A percentile compares a stretch with the other conserved stretches of the same genome.
Evolutionary conservation across 495 filamentous ascomycete genomes (phyloP).

Genomic region (Massariosphaeria phaeospora): DNA sequence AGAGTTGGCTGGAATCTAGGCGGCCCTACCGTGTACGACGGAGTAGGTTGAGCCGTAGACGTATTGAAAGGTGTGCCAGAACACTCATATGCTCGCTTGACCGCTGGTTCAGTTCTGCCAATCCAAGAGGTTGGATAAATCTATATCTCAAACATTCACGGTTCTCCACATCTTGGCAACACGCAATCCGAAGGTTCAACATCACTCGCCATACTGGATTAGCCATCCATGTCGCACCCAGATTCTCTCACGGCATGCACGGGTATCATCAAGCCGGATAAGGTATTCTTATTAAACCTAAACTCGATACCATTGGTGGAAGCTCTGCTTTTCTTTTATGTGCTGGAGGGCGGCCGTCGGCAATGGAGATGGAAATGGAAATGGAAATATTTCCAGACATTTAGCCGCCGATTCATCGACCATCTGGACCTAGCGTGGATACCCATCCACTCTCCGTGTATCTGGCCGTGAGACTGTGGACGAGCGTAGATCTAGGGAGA

Average conservation of each 20-base stretch:
- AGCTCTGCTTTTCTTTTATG: background rate
- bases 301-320: slow-evolving; percentile 3
- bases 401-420: no score
- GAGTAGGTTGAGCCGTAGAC: no score
- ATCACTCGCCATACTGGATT: background rate
- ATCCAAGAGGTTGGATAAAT: slow-evolving; percentile 26
- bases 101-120: background rate
- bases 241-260: background rate
- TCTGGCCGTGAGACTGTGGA: slow-evolving; percentile 2
- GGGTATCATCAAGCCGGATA: no score
- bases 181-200: background rate
- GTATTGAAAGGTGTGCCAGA: no score
- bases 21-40: no score
- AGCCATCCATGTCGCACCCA: slow-evolving; percentile 6
- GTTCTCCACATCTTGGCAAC: slow-evolving; percentile 24
- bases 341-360: no score
- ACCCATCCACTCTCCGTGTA: background rate
- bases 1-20: no score
- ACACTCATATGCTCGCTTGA: no score
- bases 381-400: no score
- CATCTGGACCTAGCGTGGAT: slow-evolving; percentile 4
- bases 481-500: background rate
- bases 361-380: no score
- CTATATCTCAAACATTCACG: slow-evolving; percentile 7
- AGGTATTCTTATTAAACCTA: background rate